Evolutionary conservation across 805 yeast genomes (phyloP), one percentile per base, ranked within the genome.

Genomic region (Metschnikowia lunata): DNA sequence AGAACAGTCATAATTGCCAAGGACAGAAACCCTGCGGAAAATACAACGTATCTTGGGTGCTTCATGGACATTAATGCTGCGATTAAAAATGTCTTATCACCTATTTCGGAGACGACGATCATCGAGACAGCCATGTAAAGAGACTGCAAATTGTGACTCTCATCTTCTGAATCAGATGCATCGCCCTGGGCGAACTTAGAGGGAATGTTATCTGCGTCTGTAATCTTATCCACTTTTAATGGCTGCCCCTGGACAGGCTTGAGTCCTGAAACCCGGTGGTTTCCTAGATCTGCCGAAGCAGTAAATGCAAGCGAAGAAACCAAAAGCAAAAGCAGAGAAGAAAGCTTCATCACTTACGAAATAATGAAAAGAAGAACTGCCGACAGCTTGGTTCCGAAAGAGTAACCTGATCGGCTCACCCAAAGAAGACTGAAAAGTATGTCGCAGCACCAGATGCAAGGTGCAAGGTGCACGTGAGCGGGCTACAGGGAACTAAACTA

Each of bases 1-100:
- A 93, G 74, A 8, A 93, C 72, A 1, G 99, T 89, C 99, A 93
- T 93, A 43, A 93, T 63, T 4, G 80, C 87, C 57, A 93, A 75
- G 1, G 98, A 88, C 11, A 85, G 62, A 52, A 88, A 88, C 4
- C 96, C 93, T 12, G 97, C 82, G 8, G 88, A 72, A 62, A 93
- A 91, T n/a, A 93, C 98, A 37, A 88, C 74, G 58, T 77, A 57
- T 57, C 95, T 77, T 14, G 90, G 79, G 65, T 89, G 83, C 61
- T 88, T 86, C 98, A 93, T 93, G 28, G 98, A 96, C 97, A 93
- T 90, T 52, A 93, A 74, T 1, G 97, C 98, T 30, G 99, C 97
- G 56, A 93, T 88, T 52, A 93, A 75, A 61, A 93, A 93, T 0
- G 99, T 93, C 69, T 93, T 93, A 64, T 93, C 99, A 47, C 99